Base-by-base conservation (phyloP, 441 rosid species). In the Erysimum pusillum region DNA sequence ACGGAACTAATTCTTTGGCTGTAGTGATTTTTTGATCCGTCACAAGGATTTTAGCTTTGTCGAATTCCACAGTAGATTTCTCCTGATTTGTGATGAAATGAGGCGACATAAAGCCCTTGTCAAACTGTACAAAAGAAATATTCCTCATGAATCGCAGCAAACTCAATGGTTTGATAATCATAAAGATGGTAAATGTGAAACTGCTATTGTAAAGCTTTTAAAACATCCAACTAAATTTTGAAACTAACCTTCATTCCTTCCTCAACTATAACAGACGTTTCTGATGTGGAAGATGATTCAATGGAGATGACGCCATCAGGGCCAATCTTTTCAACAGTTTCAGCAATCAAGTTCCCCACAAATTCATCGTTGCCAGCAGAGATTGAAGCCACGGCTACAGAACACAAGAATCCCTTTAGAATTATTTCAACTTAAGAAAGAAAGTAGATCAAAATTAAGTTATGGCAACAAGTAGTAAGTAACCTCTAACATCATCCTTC, bases 331-430 rank as follows among this genome's bases (percentile, higher is more conserved):
- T 86, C 88, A 51, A 95, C 84, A 76, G 92, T 84, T 42, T 92
- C 96, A 63, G 96, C 94, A 75, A 92, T 83, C 81, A 95, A 73
- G 79, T 83, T 80, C 67, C 94, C 97, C 60, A 92, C 76, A 64
- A 84, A 90, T 20, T 92, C 99, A 81, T 95, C 89, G 41, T 95
- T 92, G 49, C 98, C 98, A 76, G 98, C 86, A 87, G 99, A 91
- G 69, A 94, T 83, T 49, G 94, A 84, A n/a, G 99, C 99, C 81
- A 94, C 91, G 5, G 97, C 99, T 95, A 73, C 74, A 81, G 17
- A 67, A 67, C 63, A 73, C 12, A 32, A 59, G 28, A 72, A 62
- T 8, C 45, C 62, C 61, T 17, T 18, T 44, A 22, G 5, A 6
- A 77, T 5, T 53, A 63, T 63, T 59, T 39, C 61, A 41, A 45